phyloP scores from a whole-genome alignment of 306 rosid genomes.

The Sicyos baderoa region DNA sequence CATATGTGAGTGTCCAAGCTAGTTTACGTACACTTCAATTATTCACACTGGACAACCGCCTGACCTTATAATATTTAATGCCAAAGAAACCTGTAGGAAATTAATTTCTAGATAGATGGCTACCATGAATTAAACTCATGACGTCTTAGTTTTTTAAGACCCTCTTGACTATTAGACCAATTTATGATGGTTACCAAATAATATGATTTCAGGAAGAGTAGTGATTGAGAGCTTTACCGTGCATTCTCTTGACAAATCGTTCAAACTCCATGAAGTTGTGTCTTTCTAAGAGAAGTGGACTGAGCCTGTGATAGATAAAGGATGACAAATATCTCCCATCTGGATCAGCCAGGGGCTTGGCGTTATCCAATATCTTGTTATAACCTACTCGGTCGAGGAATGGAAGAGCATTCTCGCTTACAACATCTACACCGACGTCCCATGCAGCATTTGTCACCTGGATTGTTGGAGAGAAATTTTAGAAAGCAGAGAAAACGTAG shows the following conservation, averaged over 20 bases:
- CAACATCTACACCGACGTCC: constrained; percentile 61
- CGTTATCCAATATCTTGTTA: constrained; percentile 69
- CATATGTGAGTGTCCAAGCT: too few relatives aligned
- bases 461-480: constrained; percentile 15
- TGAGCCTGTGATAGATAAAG: constrained; percentile 72
- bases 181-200: background rate
- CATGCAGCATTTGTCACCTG: constrained; percentile 85
- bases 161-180: too few relatives aligned
- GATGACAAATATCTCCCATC: constrained; percentile 78
- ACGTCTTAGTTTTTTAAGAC: too few relatives aligned
- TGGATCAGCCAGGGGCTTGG: constrained; percentile 73
- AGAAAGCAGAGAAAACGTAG: constrained; percentile 1
- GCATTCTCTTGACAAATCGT: constrained; percentile 89
- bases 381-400: constrained; percentile 59
- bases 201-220: background rate
- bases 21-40: too few relatives aligned
- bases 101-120: too few relatives aligned
- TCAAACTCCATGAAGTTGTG: constrained; percentile 73
- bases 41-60: too few relatives aligned
- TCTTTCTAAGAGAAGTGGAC: constrained; percentile 71
- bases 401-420: constrained; percentile 65
- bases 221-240: constrained; percentile 39
- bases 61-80: too few relatives aligned
- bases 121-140: too few relatives aligned
- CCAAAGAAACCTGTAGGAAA: too few relatives aligned